These are phyloP conservation scores for Symbiodinium natans DNA, from an alignment of 73 alveolate species.

Conservation along the genomic window DNA sequence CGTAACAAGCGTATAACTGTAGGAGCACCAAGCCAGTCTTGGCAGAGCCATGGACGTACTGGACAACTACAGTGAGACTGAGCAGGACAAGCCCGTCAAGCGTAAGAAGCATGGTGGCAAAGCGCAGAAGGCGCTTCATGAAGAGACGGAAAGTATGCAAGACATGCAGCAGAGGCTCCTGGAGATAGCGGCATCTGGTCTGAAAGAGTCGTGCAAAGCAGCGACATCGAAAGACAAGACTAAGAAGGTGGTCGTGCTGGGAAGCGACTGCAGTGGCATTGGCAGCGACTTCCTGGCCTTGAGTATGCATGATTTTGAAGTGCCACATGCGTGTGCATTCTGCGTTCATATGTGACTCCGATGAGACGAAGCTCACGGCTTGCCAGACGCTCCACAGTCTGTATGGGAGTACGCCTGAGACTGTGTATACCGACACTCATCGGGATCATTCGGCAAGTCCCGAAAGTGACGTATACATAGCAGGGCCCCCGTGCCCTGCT, in stretches of 20 bases:
- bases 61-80: neutral
- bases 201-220: neutral
- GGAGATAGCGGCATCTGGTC: neutral
- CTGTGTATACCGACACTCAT: slow-evolving; percentile 12
- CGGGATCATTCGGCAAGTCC: slow-evolving; percentile 7
- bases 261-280: slow-evolving; percentile 19
- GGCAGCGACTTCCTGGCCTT: slow-evolving; percentile 11
- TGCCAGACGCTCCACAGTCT: slow-evolving; percentile 6
- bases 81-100: neutral
- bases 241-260: neutral
- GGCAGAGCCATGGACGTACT: no score
- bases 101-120: neutral
- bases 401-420: slow-evolving; percentile 8
- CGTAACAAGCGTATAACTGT: neutral
- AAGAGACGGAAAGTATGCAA: neutral
- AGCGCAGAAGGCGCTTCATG: neutral
- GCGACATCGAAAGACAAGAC: neutral
- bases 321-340: neutral
- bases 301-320: neutral
- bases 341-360: no score
- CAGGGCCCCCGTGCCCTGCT: slow-evolving; percentile 45
- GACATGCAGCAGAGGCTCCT: neutral
- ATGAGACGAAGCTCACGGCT: no score
- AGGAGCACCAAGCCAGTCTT: no score
- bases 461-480: slow-evolving; percentile 8